A percentile compares a stretch with the other conserved stretches of the same genome.
phyloP scores from a whole-genome alignment of 164 flowering plant genomes.

The Taxillus chinensis region DNA sequence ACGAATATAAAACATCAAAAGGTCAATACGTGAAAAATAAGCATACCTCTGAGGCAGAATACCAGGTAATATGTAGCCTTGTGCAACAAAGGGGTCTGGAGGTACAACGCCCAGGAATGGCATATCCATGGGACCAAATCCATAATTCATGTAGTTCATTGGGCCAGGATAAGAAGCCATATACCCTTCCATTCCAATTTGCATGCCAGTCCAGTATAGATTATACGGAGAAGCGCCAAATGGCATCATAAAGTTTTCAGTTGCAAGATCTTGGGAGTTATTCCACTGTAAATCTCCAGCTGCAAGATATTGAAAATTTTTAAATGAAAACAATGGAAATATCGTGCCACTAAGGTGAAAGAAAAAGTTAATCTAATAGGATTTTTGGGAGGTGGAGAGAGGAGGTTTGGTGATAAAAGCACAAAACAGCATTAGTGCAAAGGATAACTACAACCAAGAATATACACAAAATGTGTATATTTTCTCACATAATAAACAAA shows the following conservation, averaged over 20 bases:
- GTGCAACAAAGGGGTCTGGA: slow-evolving; percentile 63
- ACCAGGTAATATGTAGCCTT: slow-evolving; percentile 43
- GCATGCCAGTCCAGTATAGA: slow-evolving; percentile 70
- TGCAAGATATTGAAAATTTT: background rate
- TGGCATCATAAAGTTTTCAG: slow-evolving; percentile 64
- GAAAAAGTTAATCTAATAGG: no score
- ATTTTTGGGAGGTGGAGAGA: no score
- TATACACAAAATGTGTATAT: no score
- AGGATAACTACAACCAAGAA: no score
- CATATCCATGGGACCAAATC: slow-evolving; percentile 51
- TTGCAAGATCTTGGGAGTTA: slow-evolving; percentile 46
- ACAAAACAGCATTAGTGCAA: no score
- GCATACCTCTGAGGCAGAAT: slow-evolving; percentile 42
- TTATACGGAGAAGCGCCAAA: slow-evolving; percentile 46
- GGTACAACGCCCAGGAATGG: slow-evolving; percentile 51
- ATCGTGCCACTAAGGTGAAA: no score
- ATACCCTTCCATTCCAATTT: slow-evolving; percentile 61
- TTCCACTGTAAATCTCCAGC: slow-evolving; percentile 66
- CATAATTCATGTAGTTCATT: slow-evolving; percentile 63
- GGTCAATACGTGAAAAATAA: background rate
- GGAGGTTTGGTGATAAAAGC: no score
- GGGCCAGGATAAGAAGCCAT: slow-evolving; percentile 39
- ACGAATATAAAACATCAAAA: no score
- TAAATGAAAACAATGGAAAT: no score
- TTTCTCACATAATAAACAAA: no score